Evolutionary conservation across 1,139 yeast genomes (phyloP).

Genomic region (Kodamaea fungicola): DNA sequence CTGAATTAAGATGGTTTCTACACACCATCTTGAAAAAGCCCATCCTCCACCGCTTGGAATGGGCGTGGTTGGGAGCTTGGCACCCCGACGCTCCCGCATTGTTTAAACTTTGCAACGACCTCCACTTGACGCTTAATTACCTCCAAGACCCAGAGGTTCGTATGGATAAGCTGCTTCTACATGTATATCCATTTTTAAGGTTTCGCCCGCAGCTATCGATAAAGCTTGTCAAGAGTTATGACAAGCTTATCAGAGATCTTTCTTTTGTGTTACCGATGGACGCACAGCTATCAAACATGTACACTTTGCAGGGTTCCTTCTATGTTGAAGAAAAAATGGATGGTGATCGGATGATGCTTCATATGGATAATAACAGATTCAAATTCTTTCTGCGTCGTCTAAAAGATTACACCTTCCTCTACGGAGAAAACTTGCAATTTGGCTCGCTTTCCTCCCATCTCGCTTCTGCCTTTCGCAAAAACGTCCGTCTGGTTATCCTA

Average conservation of each 20-base stretch:
- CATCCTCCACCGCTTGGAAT: constrained; percentile 58
- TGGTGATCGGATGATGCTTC: constrained; percentile 85
- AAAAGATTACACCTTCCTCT: constrained; percentile 68
- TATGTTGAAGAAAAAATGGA: constrained; percentile 89
- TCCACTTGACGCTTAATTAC: constrained; percentile 59
- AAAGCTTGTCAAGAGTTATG: constrained; percentile 48
- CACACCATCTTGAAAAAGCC: constrained; percentile 62
- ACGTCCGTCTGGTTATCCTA: constrained; percentile 51
- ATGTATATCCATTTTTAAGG: constrained; percentile 48
- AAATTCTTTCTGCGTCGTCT: constrained; percentile 68
- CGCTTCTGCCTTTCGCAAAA: constrained; percentile 37
- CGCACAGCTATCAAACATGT: constrained; percentile 15
- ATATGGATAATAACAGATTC: constrained; percentile 46
- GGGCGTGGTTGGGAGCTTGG: constrained; percentile 61
- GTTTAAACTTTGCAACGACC: constrained; percentile 63
- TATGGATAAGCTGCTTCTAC: constrained; percentile 41
- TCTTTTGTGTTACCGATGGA: constrained; percentile 22
- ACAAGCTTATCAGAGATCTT: constrained; percentile 44
- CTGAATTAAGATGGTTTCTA: constrained; percentile 69
- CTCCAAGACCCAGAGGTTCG: constrained; percentile 48
- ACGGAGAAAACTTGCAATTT: constrained; percentile 58
- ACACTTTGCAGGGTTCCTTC: constrained; percentile 39
- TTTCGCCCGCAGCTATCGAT: constrained; percentile 73
- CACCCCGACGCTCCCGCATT: constrained; percentile 76
- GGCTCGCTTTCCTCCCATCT: constrained; percentile 66